phyloP scores from a whole-genome alignment of 345 rosid genomes.

The Eucalyptus marginata region DNA sequence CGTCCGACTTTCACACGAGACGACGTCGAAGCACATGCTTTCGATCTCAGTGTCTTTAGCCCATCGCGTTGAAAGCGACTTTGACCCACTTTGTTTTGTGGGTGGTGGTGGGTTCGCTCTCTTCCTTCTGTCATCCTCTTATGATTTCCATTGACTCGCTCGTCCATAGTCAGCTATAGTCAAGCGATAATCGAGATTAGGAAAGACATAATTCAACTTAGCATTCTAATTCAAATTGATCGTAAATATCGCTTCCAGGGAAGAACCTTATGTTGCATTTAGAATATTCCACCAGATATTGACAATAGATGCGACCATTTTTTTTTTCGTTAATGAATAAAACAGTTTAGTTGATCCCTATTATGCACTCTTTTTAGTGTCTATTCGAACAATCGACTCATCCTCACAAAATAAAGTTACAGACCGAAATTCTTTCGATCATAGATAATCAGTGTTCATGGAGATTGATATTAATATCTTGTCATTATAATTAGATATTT shows the following conservation, averaged over 20 bases:
- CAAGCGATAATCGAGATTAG: background rate
- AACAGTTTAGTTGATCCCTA: background rate
- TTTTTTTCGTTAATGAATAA: background rate
- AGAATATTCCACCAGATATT: no score
- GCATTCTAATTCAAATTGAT: background rate
- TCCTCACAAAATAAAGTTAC: fast-evolving
- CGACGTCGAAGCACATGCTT: background rate
- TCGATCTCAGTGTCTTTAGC: background rate
- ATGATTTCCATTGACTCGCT: background rate
- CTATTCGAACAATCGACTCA: background rate
- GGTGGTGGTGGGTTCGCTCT: background rate
- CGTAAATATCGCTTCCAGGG: no score
- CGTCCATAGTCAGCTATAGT: background rate
- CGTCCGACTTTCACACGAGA: background rate
- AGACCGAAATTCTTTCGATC: background rate
- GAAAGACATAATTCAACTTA: background rate
- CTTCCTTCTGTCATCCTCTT: background rate
- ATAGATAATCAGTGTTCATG: background rate
- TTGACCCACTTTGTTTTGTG: background rate
- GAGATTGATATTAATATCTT: fast-evolving
- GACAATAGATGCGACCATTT: no score
- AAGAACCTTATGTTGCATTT: background rate
- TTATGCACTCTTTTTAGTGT: background rate
- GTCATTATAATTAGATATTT: no score
- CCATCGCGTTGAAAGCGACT: background rate